Conservation (phyloP, 169 alveolate genomes). For the Plasmodium coatneyi region DNA sequence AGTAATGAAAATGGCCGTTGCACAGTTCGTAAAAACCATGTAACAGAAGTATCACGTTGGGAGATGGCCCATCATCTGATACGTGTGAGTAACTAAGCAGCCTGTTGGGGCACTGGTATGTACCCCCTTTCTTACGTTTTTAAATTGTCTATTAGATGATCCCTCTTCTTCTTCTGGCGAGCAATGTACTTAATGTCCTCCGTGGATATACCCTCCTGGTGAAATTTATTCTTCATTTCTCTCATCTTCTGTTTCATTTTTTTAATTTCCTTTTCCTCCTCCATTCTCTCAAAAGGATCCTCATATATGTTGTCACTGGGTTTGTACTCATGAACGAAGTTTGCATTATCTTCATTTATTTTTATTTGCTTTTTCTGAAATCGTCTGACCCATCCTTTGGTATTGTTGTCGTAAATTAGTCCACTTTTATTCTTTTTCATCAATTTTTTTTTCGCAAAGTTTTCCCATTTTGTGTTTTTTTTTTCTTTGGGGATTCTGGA, state of each 20-base stretch:
- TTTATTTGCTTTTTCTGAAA: conserved; percentile 55
- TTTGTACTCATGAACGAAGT: conserved; percentile 49
- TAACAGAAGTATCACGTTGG: neutral
- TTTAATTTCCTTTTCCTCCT: conserved; percentile 59
- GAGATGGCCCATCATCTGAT: neutral
- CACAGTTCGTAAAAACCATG: neutral
- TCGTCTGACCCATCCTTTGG: conserved; percentile 59
- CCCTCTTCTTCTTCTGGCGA: conserved; percentile 39
- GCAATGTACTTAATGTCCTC: conserved; percentile 41
- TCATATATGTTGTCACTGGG: conserved; percentile 32
- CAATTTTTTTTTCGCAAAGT: conserved; percentile 20
- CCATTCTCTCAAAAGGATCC: conserved; percentile 41
- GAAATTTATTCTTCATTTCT: conserved; percentile 55
- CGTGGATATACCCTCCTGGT: conserved; percentile 39
- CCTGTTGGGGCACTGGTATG: neutral
- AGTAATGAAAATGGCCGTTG: neutral
- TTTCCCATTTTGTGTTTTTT: conserved; percentile 52
- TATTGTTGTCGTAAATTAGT: conserved; percentile 12
- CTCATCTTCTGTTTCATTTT: conserved; percentile 59
- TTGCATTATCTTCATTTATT: conserved; percentile 26
- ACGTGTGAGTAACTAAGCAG: neutral
- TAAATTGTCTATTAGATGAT: conserved; percentile 25
- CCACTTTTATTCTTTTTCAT: conserved; percentile 38
- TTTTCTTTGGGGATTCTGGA: conserved; percentile 37
- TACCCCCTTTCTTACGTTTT: conserved; percentile 17